phyloP scores from a whole-genome alignment of 2,329 filamentous ascomycete species.

The Trichoderma simmonsii region DNA sequence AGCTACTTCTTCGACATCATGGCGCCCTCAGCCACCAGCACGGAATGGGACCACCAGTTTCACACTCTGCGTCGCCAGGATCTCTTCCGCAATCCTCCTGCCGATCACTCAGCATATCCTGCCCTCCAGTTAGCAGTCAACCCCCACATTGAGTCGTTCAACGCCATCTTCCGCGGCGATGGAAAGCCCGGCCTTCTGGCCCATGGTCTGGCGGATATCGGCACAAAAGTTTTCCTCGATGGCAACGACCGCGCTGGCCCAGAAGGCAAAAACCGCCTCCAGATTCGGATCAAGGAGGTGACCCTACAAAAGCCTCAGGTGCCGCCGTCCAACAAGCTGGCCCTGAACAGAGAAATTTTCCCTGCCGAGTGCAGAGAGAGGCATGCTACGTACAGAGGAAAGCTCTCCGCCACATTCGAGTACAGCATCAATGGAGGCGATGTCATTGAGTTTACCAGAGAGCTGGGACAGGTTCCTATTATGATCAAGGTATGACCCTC shows the following conservation, averaged over 20 bases:
- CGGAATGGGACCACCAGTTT: conserved; percentile 80
- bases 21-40: conserved; percentile 58
- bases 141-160: conserved; percentile 95
- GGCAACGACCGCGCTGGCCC: conserved; percentile 63
- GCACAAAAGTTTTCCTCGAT: conserved; percentile 82
- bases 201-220: conserved; percentile 82
- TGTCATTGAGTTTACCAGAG: conserved; percentile 75
- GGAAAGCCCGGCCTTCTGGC: conserved; percentile 60
- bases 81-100: conserved; percentile 85
- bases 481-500: conserved; percentile 73
- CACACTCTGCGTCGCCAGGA: conserved; percentile 81
- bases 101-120: conserved; percentile 84
- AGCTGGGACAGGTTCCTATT: conserved; percentile 84
- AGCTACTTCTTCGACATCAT: conserved; percentile 38
- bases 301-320: conserved; percentile 78
- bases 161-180: conserved; percentile 74
- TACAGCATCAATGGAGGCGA: conserved; percentile 85
- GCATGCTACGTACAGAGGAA: conserved; percentile 86
- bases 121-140: conserved; percentile 79
- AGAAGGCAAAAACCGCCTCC: conserved; percentile 68
- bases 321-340: conserved; percentile 79
- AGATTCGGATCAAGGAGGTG: conserved; percentile 75
- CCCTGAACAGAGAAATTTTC: conserved; percentile 78
- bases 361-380: conserved; percentile 93
- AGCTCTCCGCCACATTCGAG: conserved; percentile 77